Evolutionary conservation across 306 rosid species (phyloP).

Genomic region (Cicer judaicum): DNA sequence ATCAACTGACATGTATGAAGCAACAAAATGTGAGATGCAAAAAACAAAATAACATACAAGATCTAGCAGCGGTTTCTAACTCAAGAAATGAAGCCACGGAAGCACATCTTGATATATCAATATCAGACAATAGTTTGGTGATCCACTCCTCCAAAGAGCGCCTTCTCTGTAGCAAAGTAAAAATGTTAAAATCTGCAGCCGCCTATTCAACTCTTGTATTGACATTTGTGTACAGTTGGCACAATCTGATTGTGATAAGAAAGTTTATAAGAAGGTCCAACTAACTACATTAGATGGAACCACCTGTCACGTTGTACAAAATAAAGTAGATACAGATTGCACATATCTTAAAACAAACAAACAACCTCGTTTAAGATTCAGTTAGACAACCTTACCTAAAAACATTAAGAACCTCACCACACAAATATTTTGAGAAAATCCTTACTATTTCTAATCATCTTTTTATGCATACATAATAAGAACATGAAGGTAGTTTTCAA

Average conservation of each 20-base stretch:
- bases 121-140: conserved; percentile 83
- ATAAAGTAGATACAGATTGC: conserved; percentile 7
- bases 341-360: conserved; percentile 33
- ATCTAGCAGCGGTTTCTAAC: conserved; percentile 97
- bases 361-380: conserved; percentile 33
- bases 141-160: conserved; percentile 97
- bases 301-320: conserved; percentile 19
- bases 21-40: conserved; percentile 43
- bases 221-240: conserved; percentile 23
- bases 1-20: conserved; percentile 36
- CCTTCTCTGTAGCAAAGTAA: conserved; percentile 85
- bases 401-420: conserved; percentile 13
- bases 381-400: conserved; percentile 22
- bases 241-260: conserved; percentile 15
- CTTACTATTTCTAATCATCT: conserved; percentile 9
- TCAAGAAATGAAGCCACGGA: conserved; percentile 94
- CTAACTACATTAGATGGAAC: conserved; percentile 12
- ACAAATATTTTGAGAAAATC: conserved; percentile 15
- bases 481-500: conserved; percentile 11
- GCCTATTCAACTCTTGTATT: conserved; percentile 30
- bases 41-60: conserved; percentile 72
- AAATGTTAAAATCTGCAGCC: conserved; percentile 39
- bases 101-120: conserved; percentile 89
- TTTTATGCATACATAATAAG: conserved; percentile 12
- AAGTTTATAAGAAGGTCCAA: conserved; percentile 16